These are phyloP conservation scores for Corinectria fuckeliana DNA, from an alignment of 2,329 filamentous ascomycete genomes.

Conservation along the genomic window DNA sequence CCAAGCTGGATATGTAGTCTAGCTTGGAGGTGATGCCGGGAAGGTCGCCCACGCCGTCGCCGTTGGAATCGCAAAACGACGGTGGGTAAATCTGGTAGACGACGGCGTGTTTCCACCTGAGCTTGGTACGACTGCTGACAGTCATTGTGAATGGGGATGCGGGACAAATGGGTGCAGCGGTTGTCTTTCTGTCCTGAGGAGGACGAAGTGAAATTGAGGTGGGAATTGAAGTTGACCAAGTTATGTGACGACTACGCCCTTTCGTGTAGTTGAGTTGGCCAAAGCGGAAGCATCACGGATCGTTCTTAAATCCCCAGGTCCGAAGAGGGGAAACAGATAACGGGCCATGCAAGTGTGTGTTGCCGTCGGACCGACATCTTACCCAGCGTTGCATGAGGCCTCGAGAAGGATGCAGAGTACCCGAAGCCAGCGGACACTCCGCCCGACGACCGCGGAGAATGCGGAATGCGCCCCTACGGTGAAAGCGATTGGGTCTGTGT, in stretches of 20 bases:
- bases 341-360: neutral
- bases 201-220: too few species aligned
- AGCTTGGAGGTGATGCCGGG: constrained; percentile 60
- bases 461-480: neutral
- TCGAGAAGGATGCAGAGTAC: neutral
- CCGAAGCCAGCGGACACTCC: too few species aligned
- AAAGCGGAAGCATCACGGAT: neutral
- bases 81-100: constrained; percentile 66
- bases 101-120: constrained; percentile 62
- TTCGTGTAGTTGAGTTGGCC: neutral
- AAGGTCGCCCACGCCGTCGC: constrained; percentile 60
- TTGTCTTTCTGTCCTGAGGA: too few species aligned
- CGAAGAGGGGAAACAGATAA: neutral
- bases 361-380: constrained; percentile 16
- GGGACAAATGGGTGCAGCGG: neutral
- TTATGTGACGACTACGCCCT: neutral
- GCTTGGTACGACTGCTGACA: constrained; percentile 26
- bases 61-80: constrained; percentile 61
- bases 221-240: neutral
- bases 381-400: neutral
- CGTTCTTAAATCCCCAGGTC: constrained; percentile 11
- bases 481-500: neutral
- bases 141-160: constrained; percentile 21
- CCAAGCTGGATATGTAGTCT: constrained; percentile 48
- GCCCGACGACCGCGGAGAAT: neutral